Evolutionary conservation across 2,329 filamentous ascomycete species (phyloP).

Genomic region (Pseudogymnoascus sp.): DNA sequence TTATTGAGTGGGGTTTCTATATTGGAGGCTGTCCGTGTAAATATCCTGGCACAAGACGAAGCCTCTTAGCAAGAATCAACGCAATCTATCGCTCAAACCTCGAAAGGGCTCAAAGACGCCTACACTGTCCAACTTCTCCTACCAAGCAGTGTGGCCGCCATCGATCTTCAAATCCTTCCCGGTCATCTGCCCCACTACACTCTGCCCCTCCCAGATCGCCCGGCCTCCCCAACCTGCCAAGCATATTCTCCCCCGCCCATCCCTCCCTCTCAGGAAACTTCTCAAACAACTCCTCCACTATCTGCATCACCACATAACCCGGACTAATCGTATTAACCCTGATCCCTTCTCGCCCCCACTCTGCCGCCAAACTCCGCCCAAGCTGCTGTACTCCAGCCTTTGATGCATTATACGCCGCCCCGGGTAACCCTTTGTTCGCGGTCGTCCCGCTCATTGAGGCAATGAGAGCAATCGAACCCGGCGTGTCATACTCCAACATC

Average conservation of each 20-base stretch:
- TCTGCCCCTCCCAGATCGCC: conserved; percentile 63
- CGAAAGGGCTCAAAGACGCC: background rate
- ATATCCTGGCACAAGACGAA: background rate
- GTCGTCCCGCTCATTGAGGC: conserved; percentile 62
- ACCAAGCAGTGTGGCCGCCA: background rate
- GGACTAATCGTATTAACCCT: conserved; percentile 75
- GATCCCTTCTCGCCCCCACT: conserved; percentile 61
- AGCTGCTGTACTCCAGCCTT: conserved; percentile 69
- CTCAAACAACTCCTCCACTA: conserved; percentile 74
- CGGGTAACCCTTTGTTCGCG: conserved; percentile 63
- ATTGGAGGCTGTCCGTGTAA: background rate
- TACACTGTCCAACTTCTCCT: background rate
- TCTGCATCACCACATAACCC: conserved; percentile 71
- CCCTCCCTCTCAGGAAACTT: conserved; percentile 59
- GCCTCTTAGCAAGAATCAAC: background rate
- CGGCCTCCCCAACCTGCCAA: conserved; percentile 57
- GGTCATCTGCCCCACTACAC: conserved; percentile 60
- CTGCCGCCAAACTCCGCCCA: conserved; percentile 58
- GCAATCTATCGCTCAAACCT: background rate
- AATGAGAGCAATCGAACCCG: conserved; percentile 58
- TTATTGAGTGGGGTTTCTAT: background rate
- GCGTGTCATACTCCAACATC: conserved; percentile 51
- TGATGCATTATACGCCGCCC: conserved; percentile 63
- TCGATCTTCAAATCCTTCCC: conserved; percentile 29
- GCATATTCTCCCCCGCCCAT: conserved; percentile 86